Conservation (phyloP, 148 eudicot species). For the Vaccinium myrtillus region DNA sequence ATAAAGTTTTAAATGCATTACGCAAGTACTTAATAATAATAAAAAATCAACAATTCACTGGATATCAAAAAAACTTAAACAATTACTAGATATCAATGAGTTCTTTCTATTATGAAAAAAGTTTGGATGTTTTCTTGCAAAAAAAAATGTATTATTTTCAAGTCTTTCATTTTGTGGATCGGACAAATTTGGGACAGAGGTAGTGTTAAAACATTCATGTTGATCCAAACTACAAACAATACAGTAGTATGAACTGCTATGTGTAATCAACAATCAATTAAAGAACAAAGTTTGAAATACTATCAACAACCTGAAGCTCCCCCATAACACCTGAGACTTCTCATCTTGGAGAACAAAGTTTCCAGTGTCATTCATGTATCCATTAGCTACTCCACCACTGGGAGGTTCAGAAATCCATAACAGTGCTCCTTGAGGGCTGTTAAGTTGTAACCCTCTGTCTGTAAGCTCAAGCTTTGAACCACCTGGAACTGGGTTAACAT, state of each 20-base stretch:
- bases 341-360: conserved; percentile 27
- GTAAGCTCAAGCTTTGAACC: conserved; percentile 39
- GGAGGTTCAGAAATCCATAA: conserved; percentile 22
- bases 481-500: conserved; percentile 23
- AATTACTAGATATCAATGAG: too few species aligned
- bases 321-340: neutral
- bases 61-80: too few species aligned
- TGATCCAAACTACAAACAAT: too few species aligned
- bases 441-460: conserved; percentile 40
- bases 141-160: too few species aligned
- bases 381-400: conserved; percentile 12
- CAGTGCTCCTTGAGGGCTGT: conserved; percentile 34
- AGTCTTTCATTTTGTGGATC: too few species aligned
- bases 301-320: neutral
- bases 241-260: neutral
- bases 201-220: too few species aligned
- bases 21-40: too few species aligned
- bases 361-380: conserved; percentile 49
- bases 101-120: too few species aligned
- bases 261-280: neutral
- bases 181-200: too few species aligned
- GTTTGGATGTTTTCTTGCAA: too few species aligned
- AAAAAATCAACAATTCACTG: too few species aligned
- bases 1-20: too few species aligned
- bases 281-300: neutral